phyloP scores from a whole-genome alignment of 805 yeast genomes.

The Ascoidea asiatica region DNA sequence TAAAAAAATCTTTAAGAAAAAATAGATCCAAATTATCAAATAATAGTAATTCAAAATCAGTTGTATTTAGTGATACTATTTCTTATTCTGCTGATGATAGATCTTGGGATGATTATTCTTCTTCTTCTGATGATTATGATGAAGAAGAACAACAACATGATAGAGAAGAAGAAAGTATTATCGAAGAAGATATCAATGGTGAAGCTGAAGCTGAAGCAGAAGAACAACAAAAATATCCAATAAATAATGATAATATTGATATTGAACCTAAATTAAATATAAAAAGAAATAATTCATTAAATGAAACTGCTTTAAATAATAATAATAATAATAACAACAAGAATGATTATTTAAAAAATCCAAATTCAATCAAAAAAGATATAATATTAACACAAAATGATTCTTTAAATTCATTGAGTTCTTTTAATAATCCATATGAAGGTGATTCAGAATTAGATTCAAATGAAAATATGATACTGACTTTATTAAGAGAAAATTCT shows the following conservation, averaged over 20 bases:
- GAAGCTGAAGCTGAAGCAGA: slow-evolving; percentile 1
- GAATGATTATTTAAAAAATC: neutral
- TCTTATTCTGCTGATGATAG: slow-evolving; percentile 2
- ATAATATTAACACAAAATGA: neutral
- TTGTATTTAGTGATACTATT: slow-evolving; percentile 6
- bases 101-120: neutral
- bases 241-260: neutral
- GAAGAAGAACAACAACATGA: neutral
- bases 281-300: no score
- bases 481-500: no score
- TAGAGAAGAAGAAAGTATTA: slow-evolving; percentile 2
- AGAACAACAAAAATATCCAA: slow-evolving; percentile 2
- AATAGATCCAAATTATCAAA: slow-evolving; percentile 1
- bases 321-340: neutral
- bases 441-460: no score
- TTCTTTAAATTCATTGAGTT: no score
- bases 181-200: slow-evolving; percentile 1
- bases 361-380: no score
- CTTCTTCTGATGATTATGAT: slow-evolving; percentile 1
- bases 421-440: no score
- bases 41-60: slow-evolving; percentile 3
- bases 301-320: neutral
- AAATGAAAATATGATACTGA: no score
- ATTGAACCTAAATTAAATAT: no score
- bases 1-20: slow-evolving; percentile 17